Evolutionary conservation across 345 rosid genomes (phyloP), one percentile per base, ranked within the genome.

Genomic region (Populus ilicifolia): DNA sequence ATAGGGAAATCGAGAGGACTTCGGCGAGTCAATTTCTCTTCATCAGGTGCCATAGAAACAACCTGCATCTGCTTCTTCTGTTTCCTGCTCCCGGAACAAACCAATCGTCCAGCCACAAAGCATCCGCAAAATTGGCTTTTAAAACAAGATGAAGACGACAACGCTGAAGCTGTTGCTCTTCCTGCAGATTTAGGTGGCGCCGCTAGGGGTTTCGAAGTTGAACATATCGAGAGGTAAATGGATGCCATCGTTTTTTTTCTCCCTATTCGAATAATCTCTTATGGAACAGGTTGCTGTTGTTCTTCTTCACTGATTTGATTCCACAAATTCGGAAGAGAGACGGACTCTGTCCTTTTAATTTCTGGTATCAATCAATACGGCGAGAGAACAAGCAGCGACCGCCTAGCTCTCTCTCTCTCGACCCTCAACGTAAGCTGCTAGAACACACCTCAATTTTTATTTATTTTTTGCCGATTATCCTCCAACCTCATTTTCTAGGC

Each of bases 21-120:
- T 1, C 91, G 88, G 77, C 94, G 91, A 70, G 93, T 90, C 74
- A 88, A 76, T 82, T 87, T 89, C 82, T 90, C 94, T 75, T 87
- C 96, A 23, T 91, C 93, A 2, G 96, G 94, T 1, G 97, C 97
- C 96, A 89, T 87, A 81, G 91, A 75, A 35, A 87, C 89, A 50
- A 87, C 88, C 27, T 76, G 86, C 80, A 33, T 74, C 74, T 78
- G 80, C 44, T 33, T 74, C 41, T 82, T 76, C 72, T 76, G 78
- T 48, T 33, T 74, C 36, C 83, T 75, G 64, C 71, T 77, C 81
- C 76, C 69, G 59, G 1, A 20, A 17, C 70, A 29, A 13, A 46
- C 14, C 50, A 72, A 64, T 71, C 71, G 33, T 44, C 75, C 78
- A 61, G 50, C 77, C 4, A 70, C 75, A 16, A 73, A 70, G 74